Conservation (phyloP, 192 early-diverging fungal species). For the Phycomyces nitens region DNA sequence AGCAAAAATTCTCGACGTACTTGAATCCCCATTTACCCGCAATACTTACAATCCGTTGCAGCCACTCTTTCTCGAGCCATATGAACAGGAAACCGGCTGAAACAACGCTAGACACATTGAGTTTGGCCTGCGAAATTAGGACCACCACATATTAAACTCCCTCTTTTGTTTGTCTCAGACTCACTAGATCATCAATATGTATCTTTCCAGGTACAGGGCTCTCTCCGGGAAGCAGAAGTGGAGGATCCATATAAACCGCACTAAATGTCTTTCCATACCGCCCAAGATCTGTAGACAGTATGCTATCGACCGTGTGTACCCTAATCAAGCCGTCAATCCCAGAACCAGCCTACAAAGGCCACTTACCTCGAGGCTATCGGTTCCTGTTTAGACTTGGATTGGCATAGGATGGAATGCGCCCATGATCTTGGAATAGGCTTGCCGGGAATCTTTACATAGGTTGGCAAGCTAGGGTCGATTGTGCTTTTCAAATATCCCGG, state of each 20-base stretch:
- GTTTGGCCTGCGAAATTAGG: slow-evolving; percentile 29
- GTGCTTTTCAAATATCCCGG: slow-evolving; percentile 36
- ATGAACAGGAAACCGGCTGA: slow-evolving; percentile 86
- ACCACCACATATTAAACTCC: too few species aligned
- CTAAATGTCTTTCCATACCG: slow-evolving; percentile 71
- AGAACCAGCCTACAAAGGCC: too few species aligned
- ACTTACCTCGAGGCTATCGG: not conserved
- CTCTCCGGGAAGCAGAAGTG: slow-evolving; percentile 69
- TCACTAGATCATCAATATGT: slow-evolving; percentile 56
- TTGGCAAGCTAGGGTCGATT: slow-evolving; percentile 80
- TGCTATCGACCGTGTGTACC: slow-evolving; percentile 42
- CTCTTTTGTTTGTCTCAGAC: not conserved
- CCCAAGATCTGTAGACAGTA: slow-evolving; percentile 46
- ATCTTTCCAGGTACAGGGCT: slow-evolving; percentile 57
- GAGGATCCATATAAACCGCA: slow-evolving; percentile 90
- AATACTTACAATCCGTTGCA: slow-evolving; percentile 73
- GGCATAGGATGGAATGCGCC: slow-evolving; percentile 66
- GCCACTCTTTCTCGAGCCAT: slow-evolving; percentile 92
- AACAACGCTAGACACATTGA: slow-evolving; percentile 60
- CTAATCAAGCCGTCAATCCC: too few species aligned
- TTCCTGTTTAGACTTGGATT: slow-evolving; percentile 13
- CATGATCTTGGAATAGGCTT: slow-evolving; percentile 82
- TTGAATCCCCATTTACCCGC: slow-evolving; percentile 81
- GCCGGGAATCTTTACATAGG: slow-evolving; percentile 85
- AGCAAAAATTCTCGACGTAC: slow-evolving; percentile 95